Evolutionary conservation across 2,329 filamentous ascomycete species (phyloP), one percentile per base, ranked within the genome.

Genomic region (Daldinia sp.): DNA sequence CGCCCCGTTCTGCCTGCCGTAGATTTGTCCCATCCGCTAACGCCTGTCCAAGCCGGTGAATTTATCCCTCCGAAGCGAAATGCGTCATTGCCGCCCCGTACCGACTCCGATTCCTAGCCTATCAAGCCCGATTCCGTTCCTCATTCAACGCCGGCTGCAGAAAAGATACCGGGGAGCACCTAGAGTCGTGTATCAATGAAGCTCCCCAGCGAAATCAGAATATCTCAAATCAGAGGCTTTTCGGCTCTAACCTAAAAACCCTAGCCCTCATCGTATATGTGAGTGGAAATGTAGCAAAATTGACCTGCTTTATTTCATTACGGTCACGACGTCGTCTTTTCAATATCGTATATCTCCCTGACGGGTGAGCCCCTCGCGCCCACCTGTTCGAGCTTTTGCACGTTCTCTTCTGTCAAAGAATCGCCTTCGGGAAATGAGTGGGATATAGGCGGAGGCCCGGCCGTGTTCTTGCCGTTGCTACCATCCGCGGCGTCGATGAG

Each of bases 321-420:
- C 46, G 46, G 23, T 66, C 23, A 61, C 20, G 37, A n/a, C 10
- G 10, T 30, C 37, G 39, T 60, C 33, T 35, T 59, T 48, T 10
- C 46, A 41, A 42, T 5, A 18, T 35, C 41, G 53, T 41, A 69
- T 51, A 50, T 42, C 10, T 65, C 64, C 58, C 64, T 59, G 18
- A 41, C 30, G 12, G 67, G 59, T 6, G 50, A 62, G 12, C 66
- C 60, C 13, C 60, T 72, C 51, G 35, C 60, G 18, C 64, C 67
- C 26, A 23, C 64, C 63, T 77, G 78, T 63, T 81, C 80, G 50
- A 87, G 72, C 67, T 79, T 85, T 39, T 82, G 84, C 53, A 88
- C 78, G 70, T 88, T 88, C 73, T 86, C 86, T 68, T 86, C 83
- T 0, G 86, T 88, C 68, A 88, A 72, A 4, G 82, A 82, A 61